A percentile compares a stretch with the other conserved stretches of the same genome.
Conservation (phyloP, 345 rosid species). For the Kandelia obovata region DNA sequence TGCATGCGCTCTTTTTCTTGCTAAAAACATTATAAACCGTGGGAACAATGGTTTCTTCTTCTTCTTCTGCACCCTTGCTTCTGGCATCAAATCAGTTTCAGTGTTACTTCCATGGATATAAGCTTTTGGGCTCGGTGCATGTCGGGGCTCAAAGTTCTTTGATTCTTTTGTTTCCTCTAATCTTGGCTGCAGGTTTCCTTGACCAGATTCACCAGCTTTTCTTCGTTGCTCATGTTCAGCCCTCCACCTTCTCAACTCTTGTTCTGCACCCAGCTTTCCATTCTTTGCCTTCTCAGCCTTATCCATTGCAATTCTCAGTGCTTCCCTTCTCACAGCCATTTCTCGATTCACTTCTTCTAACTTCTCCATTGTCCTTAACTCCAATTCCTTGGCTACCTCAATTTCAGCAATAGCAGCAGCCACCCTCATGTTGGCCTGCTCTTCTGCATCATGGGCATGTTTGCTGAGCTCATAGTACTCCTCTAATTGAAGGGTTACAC, state of each 20-base stretch:
- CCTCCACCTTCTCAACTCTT: conserved; percentile 86
- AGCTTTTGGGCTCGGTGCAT: conserved; percentile 33
- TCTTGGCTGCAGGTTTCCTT: conserved; percentile 32
- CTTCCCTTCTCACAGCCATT: conserved; percentile 50
- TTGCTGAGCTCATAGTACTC: conserved; percentile 90
- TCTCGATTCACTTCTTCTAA: conserved; percentile 63
- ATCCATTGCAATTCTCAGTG: conserved; percentile 52
- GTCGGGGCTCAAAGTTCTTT: conserved; percentile 13
- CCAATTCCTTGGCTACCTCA: conserved; percentile 68
- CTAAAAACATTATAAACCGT: conserved; percentile 60
- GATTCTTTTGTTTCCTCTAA: conserved; percentile 41
- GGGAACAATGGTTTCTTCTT: conserved; percentile 81
- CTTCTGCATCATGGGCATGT: conserved; percentile 76
- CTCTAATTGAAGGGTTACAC: conserved; percentile 67
- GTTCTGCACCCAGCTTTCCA: conserved; percentile 77
- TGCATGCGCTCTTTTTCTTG: conserved; percentile 48
- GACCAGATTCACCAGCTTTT: conserved; percentile 47
- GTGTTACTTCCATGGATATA: conserved; percentile 21
- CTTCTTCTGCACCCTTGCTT: conserved; percentile 42
- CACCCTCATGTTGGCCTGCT: conserved; percentile 64
- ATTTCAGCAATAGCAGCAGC: conserved; percentile 65
- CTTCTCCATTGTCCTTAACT: conserved; percentile 47
- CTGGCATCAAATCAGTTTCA: conserved; percentile 36
- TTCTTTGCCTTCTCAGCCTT: conserved; percentile 88
- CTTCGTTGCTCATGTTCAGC: conserved; percentile 66